Percentiles rank a stretch among this genome's conserved stretches.
Evolutionary conservation across 108 stramenopile genomes (phyloP).

Genomic region (Skeletonema grethae): DNA sequence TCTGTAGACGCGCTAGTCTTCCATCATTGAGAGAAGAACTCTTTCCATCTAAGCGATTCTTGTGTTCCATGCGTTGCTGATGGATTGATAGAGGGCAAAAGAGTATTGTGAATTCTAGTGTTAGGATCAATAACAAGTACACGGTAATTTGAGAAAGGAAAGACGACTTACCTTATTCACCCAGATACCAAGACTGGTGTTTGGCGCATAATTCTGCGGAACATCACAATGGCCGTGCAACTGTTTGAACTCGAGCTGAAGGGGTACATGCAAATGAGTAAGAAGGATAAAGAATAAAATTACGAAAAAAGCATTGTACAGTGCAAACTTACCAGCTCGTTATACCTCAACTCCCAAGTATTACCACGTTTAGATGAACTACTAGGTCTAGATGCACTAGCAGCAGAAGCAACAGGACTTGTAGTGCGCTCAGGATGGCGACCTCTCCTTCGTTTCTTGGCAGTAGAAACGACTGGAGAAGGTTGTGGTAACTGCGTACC

Average conservation of each 20-base stretch:
- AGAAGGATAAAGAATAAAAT: neutral
- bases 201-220: slow-evolving; percentile 69
- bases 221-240: slow-evolving; percentile 76
- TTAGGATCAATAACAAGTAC: neutral
- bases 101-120: neutral
- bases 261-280: neutral
- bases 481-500: neutral
- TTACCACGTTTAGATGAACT: neutral
- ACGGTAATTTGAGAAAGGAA: slow-evolving; percentile 3
- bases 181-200: slow-evolving; percentile 78
- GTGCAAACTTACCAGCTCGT: slow-evolving; percentile 17
- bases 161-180: slow-evolving; percentile 46
- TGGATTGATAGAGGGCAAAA: neutral
- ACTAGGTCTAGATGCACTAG: neutral
- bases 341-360: neutral
- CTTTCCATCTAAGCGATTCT: slow-evolving; percentile 45
- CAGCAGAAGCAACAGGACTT: neutral
- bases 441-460: slow-evolving; percentile 7
- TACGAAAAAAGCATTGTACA: neutral
- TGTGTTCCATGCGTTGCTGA: slow-evolving; percentile 56
- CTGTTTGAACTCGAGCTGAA: slow-evolving; percentile 18
- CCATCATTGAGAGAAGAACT: slow-evolving; percentile 38
- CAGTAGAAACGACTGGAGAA: neutral
- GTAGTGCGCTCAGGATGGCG: neutral
- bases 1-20: slow-evolving; percentile 26